Conservation (phyloP, 2,329 filamentous ascomycete species). For the Helotiales sp. region DNA sequence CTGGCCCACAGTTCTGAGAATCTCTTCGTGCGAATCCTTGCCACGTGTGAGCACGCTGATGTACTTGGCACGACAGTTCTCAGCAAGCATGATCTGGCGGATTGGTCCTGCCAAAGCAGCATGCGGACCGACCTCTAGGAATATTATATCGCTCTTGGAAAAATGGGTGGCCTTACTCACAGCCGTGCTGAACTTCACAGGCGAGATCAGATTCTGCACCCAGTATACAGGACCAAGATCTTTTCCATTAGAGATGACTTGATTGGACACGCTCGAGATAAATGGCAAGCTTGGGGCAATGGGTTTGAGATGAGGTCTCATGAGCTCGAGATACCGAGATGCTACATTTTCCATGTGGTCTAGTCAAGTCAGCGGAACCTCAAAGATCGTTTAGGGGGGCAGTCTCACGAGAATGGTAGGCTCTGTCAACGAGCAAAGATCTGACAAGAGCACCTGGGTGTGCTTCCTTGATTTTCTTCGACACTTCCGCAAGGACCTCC, state of each 20-base stretch:
- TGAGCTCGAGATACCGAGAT: too few species aligned
- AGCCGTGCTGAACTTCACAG: conserved; percentile 26
- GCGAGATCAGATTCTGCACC: conserved; percentile 35
- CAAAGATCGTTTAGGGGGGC: neutral
- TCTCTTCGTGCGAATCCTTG: neutral
- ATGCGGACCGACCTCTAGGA: conserved; percentile 35
- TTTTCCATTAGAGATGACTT: neutral
- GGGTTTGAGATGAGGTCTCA: too few species aligned
- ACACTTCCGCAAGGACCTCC: conserved; percentile 24
- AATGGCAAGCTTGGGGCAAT: conserved; percentile 22
- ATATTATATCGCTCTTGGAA: too few species aligned
- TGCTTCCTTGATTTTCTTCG: conserved; percentile 23
- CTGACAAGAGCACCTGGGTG: conserved; percentile 34
- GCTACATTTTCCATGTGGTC: too few species aligned
- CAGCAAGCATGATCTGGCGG: conserved; percentile 28
- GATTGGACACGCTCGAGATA: conserved; percentile 25
- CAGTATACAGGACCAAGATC: conserved; percentile 47
- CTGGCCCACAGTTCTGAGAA: conserved; percentile 30
- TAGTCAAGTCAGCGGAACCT: neutral
- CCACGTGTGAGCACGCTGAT: conserved; percentile 17
- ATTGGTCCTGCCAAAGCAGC: conserved; percentile 33
- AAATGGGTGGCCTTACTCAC: too few species aligned
- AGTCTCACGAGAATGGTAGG: conserved; percentile 43
- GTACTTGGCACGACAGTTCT: conserved; percentile 13
- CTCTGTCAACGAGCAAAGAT: too few species aligned